Conservation (phyloP, 1,139 yeast genomes). For the Lodderomyces parapsilosis region DNA sequence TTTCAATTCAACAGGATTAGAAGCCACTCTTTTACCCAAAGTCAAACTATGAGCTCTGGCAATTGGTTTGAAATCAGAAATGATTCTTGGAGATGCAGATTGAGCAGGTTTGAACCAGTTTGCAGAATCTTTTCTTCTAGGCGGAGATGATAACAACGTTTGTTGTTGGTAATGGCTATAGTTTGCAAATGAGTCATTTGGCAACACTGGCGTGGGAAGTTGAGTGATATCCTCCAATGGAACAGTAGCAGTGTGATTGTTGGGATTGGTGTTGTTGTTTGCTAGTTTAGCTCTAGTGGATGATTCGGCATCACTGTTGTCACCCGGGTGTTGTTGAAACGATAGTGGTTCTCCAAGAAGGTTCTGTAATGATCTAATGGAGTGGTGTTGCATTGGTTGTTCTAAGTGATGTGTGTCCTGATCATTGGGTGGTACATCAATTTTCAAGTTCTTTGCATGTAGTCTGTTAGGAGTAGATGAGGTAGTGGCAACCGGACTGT, state of each 20-base stretch:
- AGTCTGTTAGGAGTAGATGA: background rate
- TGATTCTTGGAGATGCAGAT: constrained; percentile 19
- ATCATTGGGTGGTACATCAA: constrained; percentile 5
- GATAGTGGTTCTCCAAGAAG: constrained; percentile 12
- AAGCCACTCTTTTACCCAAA: constrained; percentile 21
- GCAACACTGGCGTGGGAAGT: constrained; percentile 49
- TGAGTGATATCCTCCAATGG: constrained; percentile 41
- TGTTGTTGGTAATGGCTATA: constrained; percentile 7
- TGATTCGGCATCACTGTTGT: background rate
- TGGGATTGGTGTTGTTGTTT: too few species aligned
- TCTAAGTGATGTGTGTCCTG: background rate
- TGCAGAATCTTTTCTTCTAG: constrained; percentile 2
- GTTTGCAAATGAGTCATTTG: constrained; percentile 35
- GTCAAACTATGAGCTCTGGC: constrained; percentile 22
- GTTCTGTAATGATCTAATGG: constrained; percentile 6
- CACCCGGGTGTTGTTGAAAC: background rate
- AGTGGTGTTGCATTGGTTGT: constrained; percentile 8
- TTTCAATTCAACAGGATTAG: constrained; percentile 22
- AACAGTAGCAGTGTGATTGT: constrained; percentile 3
- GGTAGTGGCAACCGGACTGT: constrained; percentile 3
- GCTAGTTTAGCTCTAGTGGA: background rate
- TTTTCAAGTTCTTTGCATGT: constrained; percentile 5
- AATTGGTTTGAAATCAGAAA: constrained; percentile 37
- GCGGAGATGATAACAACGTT: constrained; percentile 9
- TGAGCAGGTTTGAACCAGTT: constrained; percentile 2